Conservation (phyloP, 352 stramenopile genomes). For the Pythium coloratum region DNA sequence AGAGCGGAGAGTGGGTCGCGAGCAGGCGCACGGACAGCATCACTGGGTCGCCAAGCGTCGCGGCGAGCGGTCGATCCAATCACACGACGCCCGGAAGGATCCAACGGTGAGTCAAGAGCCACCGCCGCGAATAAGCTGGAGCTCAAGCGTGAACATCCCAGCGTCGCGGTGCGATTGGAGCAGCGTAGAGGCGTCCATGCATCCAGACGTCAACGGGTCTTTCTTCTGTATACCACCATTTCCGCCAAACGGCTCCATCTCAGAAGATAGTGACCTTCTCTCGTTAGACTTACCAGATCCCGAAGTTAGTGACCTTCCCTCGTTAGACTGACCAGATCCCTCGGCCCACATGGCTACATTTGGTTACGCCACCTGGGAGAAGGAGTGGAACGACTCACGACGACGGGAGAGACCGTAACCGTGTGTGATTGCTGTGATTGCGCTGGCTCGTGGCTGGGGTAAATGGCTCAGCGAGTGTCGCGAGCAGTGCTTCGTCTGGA, state of each 20-base stretch:
- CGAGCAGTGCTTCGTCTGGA: not conserved
- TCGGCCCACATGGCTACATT: not conserved
- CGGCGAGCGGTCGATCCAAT: not conserved
- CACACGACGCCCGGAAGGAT: not conserved
- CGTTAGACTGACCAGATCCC: too few relatives aligned
- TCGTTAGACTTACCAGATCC: too few relatives aligned
- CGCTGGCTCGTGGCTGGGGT: not conserved
- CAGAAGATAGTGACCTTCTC: not conserved
- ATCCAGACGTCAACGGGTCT: too few relatives aligned
- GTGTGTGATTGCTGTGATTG: not conserved
- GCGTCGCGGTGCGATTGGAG: not conserved
- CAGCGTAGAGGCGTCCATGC: too few relatives aligned
- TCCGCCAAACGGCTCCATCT: not conserved
- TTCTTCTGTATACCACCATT: not conserved
- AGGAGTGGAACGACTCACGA: not conserved
- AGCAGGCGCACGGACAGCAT: not conserved
- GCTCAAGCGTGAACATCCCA: not conserved
- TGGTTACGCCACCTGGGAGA: not conserved
- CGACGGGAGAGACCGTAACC: not conserved
- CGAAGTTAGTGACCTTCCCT: too few relatives aligned
- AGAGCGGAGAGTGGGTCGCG: not conserved
- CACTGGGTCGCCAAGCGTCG: not conserved
- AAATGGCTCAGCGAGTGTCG: not conserved
- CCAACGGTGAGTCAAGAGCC: not conserved
- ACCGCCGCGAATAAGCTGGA: not conserved